Base-by-base conservation (phyloP, 176 grass and related monocot species). In the Phragmites australis region DNA sequence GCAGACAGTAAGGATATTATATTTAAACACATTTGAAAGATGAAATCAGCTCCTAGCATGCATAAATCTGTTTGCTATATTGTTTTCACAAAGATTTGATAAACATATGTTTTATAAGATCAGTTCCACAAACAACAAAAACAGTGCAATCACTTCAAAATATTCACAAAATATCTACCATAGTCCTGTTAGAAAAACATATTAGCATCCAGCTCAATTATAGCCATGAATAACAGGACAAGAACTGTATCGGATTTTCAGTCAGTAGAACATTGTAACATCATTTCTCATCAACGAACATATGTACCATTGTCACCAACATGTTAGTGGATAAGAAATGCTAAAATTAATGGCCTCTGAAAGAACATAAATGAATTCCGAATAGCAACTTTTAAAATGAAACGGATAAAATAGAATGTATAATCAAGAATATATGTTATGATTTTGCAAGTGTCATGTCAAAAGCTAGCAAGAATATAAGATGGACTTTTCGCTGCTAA, bases 71-170 rank as follows among this genome's bases (percentile, higher is more conserved):
- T 25, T n/a, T 12, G 13, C 5, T 66, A 65, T 22, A 13, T 25
- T 61, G 21, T n/a, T 9, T 39, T 40, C 29, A 56, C 10, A 51
- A 71, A 79, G 22, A 77, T 64, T 18, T 55, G 49, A 79, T 21
- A 54, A 47, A 29, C 7, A 59, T 60, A 15, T 85, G n/a, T 60
- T 61, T 53, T 47, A 23, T 76, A 67, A 58, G 10, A 57, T 57
- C 59, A 67, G 29, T 58, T 67, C 23, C 11, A 50, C 26, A 74
- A 80, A 86, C 25, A 80, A 53, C 5, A 79, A 63, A 25, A 52
- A 37, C 9, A 23, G 3, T 23, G 39, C 2, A 53, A 45, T 46
- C 19, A 41, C 21, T 54, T 64, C 46, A 79, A 72, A 30, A 43
- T 72, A 74, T 21, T 61, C 23, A 31, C 9, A 69, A 29, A 25